These are phyloP conservation scores for Nymphaea thermarum DNA, from an alignment of 164 flowering plant species.

Conservation along the genomic window DNA sequence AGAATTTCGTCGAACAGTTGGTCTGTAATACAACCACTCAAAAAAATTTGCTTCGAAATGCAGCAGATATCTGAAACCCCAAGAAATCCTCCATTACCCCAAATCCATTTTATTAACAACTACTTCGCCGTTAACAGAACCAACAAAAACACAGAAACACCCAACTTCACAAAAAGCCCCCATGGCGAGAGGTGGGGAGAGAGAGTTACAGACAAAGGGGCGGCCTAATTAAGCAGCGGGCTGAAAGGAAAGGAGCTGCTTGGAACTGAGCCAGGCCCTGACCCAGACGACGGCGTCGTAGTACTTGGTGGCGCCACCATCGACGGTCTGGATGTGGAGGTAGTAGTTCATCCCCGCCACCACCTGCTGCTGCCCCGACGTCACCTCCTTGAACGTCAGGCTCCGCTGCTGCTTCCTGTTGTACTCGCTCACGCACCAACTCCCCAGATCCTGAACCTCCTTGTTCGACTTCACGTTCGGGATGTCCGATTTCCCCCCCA, in stretches of 20 bases:
- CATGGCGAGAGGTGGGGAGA: background rate
- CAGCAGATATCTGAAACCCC: too few relatives aligned
- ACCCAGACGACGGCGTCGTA: constrained; percentile 48
- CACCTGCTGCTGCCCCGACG: constrained; percentile 44
- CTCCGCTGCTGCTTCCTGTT: constrained; percentile 12
- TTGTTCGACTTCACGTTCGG: constrained; percentile 31
- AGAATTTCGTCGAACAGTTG: too few relatives aligned
- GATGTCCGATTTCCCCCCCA: constrained; percentile 33
- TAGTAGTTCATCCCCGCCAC: constrained; percentile 53
- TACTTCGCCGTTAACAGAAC: too few relatives aligned
- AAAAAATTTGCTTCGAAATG: too few relatives aligned
- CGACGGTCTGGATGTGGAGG: constrained; percentile 18
- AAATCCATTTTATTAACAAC: too few relatives aligned
- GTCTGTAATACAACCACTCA: too few relatives aligned
- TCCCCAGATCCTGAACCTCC: constrained; percentile 63
- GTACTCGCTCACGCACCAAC: constrained; percentile 45
- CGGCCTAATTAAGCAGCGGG: constrained; percentile 10
- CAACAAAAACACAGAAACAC: too few relatives aligned
- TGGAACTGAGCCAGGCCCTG: constrained; percentile 32
- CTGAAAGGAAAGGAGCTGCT: constrained; percentile 23
- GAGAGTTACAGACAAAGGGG: background rate
- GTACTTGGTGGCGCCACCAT: constrained; percentile 11
- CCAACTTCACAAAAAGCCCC: background rate
- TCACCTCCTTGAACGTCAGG: constrained; percentile 28
- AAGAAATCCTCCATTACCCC: too few relatives aligned